phyloP scores from a whole-genome alignment of 495 filamentous ascomycete species.

The Friedmanniomyces simplex region DNA sequence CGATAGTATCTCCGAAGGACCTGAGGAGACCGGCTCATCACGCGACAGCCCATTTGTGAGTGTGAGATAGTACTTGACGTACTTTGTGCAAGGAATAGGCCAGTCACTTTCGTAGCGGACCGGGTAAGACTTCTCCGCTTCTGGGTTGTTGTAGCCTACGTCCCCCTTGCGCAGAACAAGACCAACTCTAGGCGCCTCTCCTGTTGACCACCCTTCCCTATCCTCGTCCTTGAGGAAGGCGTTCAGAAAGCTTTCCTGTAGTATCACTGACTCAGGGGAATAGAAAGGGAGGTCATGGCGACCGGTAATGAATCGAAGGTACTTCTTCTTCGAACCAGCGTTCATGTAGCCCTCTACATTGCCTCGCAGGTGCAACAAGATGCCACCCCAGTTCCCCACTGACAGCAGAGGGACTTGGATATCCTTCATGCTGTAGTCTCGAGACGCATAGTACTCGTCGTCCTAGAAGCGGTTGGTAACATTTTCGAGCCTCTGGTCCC shows the following conservation, averaged over 20 bases:
- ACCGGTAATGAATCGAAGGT: slow-evolving; percentile 53
- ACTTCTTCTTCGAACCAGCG: slow-evolving; percentile 50
- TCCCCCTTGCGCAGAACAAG: neutral
- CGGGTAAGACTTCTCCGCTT: slow-evolving; percentile 27
- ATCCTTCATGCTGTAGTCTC: slow-evolving; percentile 47
- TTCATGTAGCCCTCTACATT: slow-evolving; percentile 47
- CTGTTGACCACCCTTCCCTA: slow-evolving; percentile 12
- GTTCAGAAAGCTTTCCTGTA: slow-evolving; percentile 53
- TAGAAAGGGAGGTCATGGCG: slow-evolving; percentile 62
- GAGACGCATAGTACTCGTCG: slow-evolving; percentile 48
- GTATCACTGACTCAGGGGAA: slow-evolving; percentile 48
- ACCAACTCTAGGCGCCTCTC: slow-evolving; percentile 42
- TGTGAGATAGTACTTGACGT: slow-evolving; percentile 46
- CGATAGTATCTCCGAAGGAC: slow-evolving; percentile 1
- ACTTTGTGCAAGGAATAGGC: slow-evolving; percentile 51
- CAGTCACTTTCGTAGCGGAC: too few relatives aligned
- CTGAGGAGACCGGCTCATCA: neutral
- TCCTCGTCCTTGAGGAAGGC: slow-evolving; percentile 57
- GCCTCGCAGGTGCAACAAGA: slow-evolving; percentile 49
- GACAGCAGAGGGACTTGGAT: slow-evolving; percentile 49
- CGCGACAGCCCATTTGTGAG: slow-evolving; percentile 28
- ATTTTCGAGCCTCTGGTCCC: slow-evolving; percentile 51
- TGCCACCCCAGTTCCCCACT: slow-evolving; percentile 58
- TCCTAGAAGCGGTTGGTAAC: slow-evolving; percentile 42
- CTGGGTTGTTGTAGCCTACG: neutral